Conservation (phyloP, 257 asterid genomes). For the Cynanchum wilfordii region DNA sequence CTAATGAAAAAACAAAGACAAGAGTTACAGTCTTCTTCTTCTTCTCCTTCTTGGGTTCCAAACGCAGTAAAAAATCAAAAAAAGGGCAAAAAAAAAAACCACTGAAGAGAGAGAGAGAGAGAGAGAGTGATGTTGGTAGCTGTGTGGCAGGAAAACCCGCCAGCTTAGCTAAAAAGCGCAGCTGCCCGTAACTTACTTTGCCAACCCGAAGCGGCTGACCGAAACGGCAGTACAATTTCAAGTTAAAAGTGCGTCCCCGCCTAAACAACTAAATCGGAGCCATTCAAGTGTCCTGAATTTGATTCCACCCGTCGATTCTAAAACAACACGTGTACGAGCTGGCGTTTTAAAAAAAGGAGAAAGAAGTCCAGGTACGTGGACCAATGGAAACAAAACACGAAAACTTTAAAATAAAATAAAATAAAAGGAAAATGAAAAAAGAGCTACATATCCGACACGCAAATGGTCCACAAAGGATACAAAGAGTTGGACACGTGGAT, state of each 20-base stretch:
- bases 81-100: too few species aligned
- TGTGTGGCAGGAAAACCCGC: background rate
- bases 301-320: slow-evolving; percentile 37
- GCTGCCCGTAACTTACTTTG: background rate
- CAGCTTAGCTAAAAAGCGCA: background rate
- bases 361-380: slow-evolving; percentile 21
- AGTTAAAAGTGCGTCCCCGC: slow-evolving; percentile 18
- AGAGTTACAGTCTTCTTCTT: background rate
- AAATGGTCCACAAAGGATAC: background rate
- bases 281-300: slow-evolving; percentile 22
- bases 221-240: slow-evolving; percentile 7
- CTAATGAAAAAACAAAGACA: too few species aligned
- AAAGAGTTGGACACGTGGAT: slow-evolving; percentile 8
- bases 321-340: slow-evolving; percentile 34
- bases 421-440: too few species aligned
- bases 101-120: background rate
- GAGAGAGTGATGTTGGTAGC: background rate
- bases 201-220: background rate
- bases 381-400: slow-evolving; percentile 20
- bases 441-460: slow-evolving; percentile 15
- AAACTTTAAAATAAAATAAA: background rate
- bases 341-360: too few species aligned
- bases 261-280: slow-evolving; percentile 22
- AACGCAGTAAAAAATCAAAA: background rate
- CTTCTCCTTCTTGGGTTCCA: background rate